These are phyloP conservation scores for Pseudomicrostroma phylloplanum DNA, from an alignment of 1,284 basidiomycete species.

Conservation along the genomic window DNA sequence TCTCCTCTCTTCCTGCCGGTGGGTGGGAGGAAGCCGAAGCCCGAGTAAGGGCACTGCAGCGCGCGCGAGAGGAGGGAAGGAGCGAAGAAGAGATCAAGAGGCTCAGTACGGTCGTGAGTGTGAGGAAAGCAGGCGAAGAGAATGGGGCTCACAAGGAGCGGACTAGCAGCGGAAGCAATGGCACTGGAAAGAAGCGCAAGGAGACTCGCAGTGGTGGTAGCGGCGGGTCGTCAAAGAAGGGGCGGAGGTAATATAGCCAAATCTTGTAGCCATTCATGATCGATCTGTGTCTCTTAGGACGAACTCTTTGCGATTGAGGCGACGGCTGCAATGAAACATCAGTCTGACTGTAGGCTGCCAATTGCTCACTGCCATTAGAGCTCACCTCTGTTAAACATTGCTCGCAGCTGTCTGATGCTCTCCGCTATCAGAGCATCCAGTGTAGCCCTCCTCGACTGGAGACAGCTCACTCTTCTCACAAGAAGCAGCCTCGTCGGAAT, in stretches of 20 bases:
- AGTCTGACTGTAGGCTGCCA: no score
- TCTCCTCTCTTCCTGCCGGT: neutral
- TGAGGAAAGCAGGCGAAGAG: slow-evolving; percentile 1
- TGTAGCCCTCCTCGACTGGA: no score
- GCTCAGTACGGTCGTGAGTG: neutral
- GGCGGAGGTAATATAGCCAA: neutral
- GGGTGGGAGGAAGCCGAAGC: neutral
- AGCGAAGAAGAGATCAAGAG: neutral
- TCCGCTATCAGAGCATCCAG: no score
- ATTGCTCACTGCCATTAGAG: no score
- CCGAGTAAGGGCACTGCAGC: neutral
- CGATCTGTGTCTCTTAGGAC: no score
- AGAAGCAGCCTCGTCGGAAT: no score
- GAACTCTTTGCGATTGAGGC: no score
- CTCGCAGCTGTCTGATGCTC: no score
- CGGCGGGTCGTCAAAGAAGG: neutral
- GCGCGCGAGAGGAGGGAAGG: neutral
- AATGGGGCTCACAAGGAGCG: neutral
- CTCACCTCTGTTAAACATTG: no score
- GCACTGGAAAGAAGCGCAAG: neutral
- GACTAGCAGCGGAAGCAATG: neutral
- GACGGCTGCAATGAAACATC: no score
- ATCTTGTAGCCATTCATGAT: no score
- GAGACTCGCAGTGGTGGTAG: neutral
- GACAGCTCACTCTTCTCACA: no score